A percentile compares a stretch with the other conserved stretches of the same genome.
These are phyloP conservation scores for Echinochloa phyllopogon DNA, from an alignment of 176 grass and related monocot genomes.

Conservation along the genomic window DNA sequence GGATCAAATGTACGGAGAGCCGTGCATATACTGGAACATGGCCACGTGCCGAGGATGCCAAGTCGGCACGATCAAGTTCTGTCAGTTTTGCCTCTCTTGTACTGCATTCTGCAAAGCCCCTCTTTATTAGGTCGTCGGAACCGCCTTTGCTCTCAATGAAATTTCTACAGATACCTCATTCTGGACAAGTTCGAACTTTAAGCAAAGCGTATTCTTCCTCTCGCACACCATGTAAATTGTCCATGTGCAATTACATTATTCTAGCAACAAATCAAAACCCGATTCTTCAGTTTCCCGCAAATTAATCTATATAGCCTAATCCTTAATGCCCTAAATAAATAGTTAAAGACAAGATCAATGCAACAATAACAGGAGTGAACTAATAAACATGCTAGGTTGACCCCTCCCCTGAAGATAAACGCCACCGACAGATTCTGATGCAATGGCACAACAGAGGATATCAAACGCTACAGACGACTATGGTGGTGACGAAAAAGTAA, in stretches of 20 bases:
- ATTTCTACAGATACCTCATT: not conserved
- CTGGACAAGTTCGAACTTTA: not conserved
- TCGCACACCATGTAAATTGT: not conserved
- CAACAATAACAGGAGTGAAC: not conserved
- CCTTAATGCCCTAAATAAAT: not conserved
- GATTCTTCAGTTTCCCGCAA: not conserved
- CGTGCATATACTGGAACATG: not conserved
- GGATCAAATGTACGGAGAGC: slow-evolving; percentile 19
- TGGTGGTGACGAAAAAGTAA: slow-evolving; percentile 40
- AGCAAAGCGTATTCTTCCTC: not conserved
- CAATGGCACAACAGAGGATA: slow-evolving; percentile 28
- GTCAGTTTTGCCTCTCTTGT: not conserved
- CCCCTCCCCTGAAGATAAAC: not conserved
- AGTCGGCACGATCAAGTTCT: not conserved
- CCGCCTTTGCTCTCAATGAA: not conserved
- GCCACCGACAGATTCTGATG: slow-evolving; percentile 40
- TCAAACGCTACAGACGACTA: slow-evolving; percentile 21
- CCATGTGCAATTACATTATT: not conserved
- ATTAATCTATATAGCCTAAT: not conserved
- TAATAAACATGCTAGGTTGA: slow-evolving; percentile 21
- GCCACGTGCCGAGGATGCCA: not conserved
- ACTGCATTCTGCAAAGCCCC: not conserved
- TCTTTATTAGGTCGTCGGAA: not conserved
- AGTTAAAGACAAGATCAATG: not conserved
- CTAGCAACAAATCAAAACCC: not conserved